A percentile compares a stretch with the other conserved stretches of the same genome.
Conservation (phyloP, 257 asterid genomes). For the Salvia miltiorrhiza region DNA sequence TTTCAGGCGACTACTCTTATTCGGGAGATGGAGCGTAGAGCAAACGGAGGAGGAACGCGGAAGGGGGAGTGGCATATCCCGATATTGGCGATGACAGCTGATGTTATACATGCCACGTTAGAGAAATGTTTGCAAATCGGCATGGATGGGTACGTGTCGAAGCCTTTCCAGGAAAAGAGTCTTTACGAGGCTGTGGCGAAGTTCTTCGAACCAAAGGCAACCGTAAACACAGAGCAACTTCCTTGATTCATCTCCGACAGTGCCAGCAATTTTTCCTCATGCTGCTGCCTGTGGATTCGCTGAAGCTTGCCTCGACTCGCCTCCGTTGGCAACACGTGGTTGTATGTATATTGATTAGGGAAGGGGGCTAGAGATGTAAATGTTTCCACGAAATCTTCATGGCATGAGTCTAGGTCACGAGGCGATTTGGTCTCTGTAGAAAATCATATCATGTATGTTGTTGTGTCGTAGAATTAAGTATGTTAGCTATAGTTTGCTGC, state of each 20-base stretch:
- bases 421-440: not conserved
- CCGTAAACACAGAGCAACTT: conserved; percentile 23
- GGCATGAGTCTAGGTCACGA: not conserved
- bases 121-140: conserved; percentile 72
- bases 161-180: conserved; percentile 82
- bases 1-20: conserved; percentile 82
- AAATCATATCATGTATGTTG: not conserved
- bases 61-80: conserved; percentile 61
- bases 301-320: conserved; percentile 16
- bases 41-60: conserved; percentile 35
- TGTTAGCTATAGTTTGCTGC: not conserved
- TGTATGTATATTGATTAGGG: conserved; percentile 27
- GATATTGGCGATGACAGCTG: conserved; percentile 91
- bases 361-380: conserved; percentile 3
- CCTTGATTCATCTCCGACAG: not conserved
- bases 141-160: conserved; percentile 91
- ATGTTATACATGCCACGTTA: conserved; percentile 76
- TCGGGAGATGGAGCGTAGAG: conserved; percentile 62
- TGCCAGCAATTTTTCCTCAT: conserved; percentile 34
- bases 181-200: conserved; percentile 75
- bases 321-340: not conserved
- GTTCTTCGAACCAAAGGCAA: conserved; percentile 54
- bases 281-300: conserved; percentile 33
- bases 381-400: conserved; percentile 3
- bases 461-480: conserved; percentile 17